phyloP scores from a whole-genome alignment of 2,329 filamentous ascomycete species.

The Botryosphaeria dothidea region DNA sequence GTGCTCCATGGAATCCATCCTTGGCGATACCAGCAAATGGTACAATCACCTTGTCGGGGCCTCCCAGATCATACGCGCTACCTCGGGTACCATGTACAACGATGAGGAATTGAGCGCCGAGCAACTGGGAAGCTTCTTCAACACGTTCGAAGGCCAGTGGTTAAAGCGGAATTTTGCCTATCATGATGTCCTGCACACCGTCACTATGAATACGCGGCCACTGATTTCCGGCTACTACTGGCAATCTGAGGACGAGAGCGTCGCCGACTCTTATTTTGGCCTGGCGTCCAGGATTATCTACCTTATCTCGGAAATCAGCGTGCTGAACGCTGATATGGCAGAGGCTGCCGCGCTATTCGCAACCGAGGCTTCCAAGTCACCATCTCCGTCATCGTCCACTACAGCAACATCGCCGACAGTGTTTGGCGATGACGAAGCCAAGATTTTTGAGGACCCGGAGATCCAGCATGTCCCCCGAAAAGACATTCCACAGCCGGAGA shows the following conservation, averaged over 20 bases:
- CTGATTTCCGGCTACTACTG: constrained; percentile 18
- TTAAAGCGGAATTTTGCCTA: constrained; percentile 18
- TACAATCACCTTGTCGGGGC: constrained; percentile 19
- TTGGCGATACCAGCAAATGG: constrained; percentile 19
- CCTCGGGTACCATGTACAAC: neutral
- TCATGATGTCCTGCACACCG: constrained; percentile 16
- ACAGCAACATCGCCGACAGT: neutral
- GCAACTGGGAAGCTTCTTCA: constrained; percentile 10
- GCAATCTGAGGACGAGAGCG: neutral
- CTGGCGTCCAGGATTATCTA: constrained; percentile 18
- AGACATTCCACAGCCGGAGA: neutral
- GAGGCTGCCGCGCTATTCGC: constrained; percentile 10
- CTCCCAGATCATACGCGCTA: constrained; percentile 15
- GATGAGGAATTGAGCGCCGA: neutral
- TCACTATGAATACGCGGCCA: constrained; percentile 12
- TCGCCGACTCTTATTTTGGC: constrained; percentile 17
- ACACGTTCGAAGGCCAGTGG: constrained; percentile 19
- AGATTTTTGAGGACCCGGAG: neutral
- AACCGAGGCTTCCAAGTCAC: neutral
- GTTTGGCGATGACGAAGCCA: neutral
- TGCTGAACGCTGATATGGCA: constrained; percentile 19
- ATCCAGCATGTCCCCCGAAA: constrained; percentile 1
- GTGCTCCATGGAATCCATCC: constrained; percentile 19
- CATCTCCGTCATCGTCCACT: neutral
- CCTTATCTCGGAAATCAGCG: constrained; percentile 17